A percentile compares a stretch with the other conserved stretches of the same genome.
Conservation (phyloP, 202 grass and related monocot genomes). For the Setaria viridis region DNA sequence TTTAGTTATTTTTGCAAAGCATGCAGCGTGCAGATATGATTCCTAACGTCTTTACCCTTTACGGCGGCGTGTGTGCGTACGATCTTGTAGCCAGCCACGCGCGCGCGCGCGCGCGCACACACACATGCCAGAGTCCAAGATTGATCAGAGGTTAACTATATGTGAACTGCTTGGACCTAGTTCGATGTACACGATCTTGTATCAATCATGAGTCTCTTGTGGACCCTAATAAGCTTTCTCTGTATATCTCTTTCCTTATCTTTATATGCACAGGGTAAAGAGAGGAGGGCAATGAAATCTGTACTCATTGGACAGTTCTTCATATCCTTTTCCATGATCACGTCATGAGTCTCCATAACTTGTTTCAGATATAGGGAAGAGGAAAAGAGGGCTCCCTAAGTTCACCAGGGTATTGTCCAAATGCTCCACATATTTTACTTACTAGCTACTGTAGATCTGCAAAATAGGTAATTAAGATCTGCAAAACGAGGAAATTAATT, state of each 20-base stretch:
- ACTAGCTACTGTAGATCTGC: neutral
- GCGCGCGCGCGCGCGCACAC: too few species aligned
- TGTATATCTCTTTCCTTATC: neutral
- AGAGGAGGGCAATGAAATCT: neutral
- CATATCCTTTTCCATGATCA: neutral
- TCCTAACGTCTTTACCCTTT: constrained; percentile 18
- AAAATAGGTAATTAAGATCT: neutral
- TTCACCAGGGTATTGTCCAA: neutral
- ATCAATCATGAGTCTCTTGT: neutral
- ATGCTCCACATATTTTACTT: neutral
- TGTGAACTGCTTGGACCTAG: neutral
- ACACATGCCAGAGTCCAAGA: neutral
- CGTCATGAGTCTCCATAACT: neutral
- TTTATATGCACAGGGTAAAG: neutral
- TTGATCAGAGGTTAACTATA: neutral
- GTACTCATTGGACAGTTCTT: neutral
- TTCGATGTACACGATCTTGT: neutral
- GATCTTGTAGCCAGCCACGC: neutral
- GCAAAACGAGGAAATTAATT: neutral
- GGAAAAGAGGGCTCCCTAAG: neutral
- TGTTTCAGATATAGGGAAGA: neutral
- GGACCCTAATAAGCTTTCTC: neutral
- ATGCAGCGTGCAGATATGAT: constrained; percentile 14
- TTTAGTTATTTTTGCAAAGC: constrained; percentile 8
- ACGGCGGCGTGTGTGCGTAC: constrained; percentile 20